Conservation (phyloP, 2,329 filamentous ascomycete genomes). For the Phyllosticta citribraziliensis region DNA sequence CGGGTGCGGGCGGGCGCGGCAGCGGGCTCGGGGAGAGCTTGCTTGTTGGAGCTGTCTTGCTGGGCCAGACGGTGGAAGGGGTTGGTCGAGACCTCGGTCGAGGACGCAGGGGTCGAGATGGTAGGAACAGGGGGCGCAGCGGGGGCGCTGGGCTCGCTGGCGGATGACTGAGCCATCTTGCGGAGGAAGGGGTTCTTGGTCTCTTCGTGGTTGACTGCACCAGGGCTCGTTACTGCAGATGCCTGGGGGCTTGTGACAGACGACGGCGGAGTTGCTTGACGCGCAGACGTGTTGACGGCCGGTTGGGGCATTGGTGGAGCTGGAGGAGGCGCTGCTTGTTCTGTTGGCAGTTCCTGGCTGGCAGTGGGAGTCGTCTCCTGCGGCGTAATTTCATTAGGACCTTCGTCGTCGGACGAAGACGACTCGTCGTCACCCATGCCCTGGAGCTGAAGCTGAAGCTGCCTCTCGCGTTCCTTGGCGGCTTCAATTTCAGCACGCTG, state of each 20-base stretch:
- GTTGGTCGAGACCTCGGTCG: conserved; percentile 67
- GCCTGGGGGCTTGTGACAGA: conserved; percentile 34
- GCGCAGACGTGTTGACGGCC: conserved; percentile 23
- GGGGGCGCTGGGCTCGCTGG: conserved; percentile 41
- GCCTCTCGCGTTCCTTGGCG: conserved; percentile 78
- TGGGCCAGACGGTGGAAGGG: conserved; percentile 85
- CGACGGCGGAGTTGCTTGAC: conserved; percentile 42
- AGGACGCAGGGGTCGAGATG: conserved; percentile 30
- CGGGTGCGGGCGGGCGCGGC: conserved; percentile 41
- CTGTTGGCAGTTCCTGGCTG: conserved; percentile 42
- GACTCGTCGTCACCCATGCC: conserved; percentile 63
- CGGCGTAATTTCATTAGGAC: conserved; percentile 57
- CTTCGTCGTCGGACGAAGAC: conserved; percentile 61
- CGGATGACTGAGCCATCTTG: conserved; percentile 62
- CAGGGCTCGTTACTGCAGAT: conserved; percentile 39
- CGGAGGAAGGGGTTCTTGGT: conserved; percentile 94
- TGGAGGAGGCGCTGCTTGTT: conserved; percentile 38
- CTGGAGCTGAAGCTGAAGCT: conserved; percentile 82
- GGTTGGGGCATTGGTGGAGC: conserved; percentile 24
- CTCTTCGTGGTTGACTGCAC: conserved; percentile 54
- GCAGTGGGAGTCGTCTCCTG: conserved; percentile 50
- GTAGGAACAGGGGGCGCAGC: conserved; percentile 43
- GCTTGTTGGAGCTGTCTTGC: conserved; percentile 42
- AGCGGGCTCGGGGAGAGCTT: conserved; percentile 37
- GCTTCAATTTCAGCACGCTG: conserved; percentile 88